A percentile compares a stretch with the other conserved stretches of the same genome.
Conservation (phyloP, 2,329 filamentous ascomycete genomes). For the Aspergillus floridensis region DNA sequence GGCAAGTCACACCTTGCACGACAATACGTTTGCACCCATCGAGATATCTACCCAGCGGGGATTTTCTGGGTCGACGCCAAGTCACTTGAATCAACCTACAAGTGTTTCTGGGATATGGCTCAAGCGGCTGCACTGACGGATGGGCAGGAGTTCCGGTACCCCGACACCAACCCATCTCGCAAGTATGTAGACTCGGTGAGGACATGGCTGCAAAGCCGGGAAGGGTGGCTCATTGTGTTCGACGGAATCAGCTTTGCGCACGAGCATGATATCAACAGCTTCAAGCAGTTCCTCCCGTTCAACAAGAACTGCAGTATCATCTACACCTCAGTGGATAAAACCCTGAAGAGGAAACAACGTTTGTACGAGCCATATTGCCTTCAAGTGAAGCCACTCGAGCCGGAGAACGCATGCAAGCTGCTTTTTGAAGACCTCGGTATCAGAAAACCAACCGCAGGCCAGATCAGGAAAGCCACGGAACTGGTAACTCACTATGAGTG, state of each 20-base stretch:
- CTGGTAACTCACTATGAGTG: conserved; percentile 63
- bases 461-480: conserved; percentile 58
- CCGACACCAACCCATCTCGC: conserved; percentile 39
- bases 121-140: conserved; percentile 54
- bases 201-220: conserved; percentile 59
- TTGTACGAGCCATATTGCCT: conserved; percentile 61
- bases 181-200: conserved; percentile 58
- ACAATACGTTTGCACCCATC: conserved; percentile 64
- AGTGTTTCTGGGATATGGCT: conserved; percentile 66
- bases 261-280: conserved; percentile 49
- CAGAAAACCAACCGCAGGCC: conserved; percentile 54
- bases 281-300: conserved; percentile 64
- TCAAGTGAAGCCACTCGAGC: conserved; percentile 54
- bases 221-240: conserved; percentile 66
- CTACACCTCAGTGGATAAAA: conserved; percentile 65
- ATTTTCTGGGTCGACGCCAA: conserved; percentile 69
- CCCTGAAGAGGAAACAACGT: conserved; percentile 54
- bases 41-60: conserved; percentile 60
- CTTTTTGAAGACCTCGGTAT: conserved; percentile 63
- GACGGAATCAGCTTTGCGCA: conserved; percentile 64
- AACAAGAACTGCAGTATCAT: conserved; percentile 62
- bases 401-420: conserved; percentile 58
- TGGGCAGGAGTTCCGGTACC: conserved; percentile 38
- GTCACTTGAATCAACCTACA: conserved; percentile 56
- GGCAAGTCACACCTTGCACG: conserved; percentile 69